Evolutionary conservation across 2,329 filamentous ascomycete genomes (phyloP).

Genomic region (Dendryphion nanum): DNA sequence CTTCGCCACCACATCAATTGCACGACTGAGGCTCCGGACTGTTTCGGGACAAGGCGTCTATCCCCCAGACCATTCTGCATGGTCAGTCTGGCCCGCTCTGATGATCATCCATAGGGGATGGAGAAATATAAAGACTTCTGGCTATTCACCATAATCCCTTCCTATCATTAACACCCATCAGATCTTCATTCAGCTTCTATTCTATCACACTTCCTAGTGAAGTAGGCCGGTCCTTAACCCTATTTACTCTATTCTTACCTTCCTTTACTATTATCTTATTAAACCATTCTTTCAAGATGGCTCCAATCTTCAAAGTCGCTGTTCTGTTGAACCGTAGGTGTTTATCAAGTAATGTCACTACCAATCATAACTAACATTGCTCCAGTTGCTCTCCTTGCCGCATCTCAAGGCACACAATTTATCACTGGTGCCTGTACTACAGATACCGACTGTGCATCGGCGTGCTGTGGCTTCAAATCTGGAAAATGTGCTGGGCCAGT

Average conservation of each 20-base stretch:
- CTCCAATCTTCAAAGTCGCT: conserved; percentile 25
- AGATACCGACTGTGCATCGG: conserved; percentile 39
- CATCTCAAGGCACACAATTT: conserved; percentile 35
- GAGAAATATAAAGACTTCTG: conserved; percentile 16
- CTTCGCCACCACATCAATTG: conserved; percentile 11
- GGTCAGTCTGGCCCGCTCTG: conserved; percentile 15
- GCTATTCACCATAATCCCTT: too few relatives aligned
- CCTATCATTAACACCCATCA: conserved; percentile 7
- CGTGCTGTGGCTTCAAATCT: conserved; percentile 36
- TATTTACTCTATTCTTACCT: conserved; percentile 2
- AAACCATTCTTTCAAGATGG: conserved; percentile 17
- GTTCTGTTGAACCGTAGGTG: conserved; percentile 23
- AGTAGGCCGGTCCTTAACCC: conserved; percentile 14
- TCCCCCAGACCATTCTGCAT: conserved; percentile 11
- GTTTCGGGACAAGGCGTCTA: conserved; percentile 22
- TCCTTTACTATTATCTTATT: conserved; percentile 6
- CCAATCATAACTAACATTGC: neutral
- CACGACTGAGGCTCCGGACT: conserved; percentile 10
- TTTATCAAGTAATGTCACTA: too few relatives aligned
- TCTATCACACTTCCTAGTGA: conserved; percentile 18
- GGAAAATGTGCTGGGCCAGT: conserved; percentile 32
- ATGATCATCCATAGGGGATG: neutral
- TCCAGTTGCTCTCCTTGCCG: conserved; percentile 23
- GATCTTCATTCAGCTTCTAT: conserved; percentile 3
- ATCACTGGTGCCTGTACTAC: conserved; percentile 39